Conservation (phyloP, 192 early-diverging fungal species). For the Coemansia sp. region DNA sequence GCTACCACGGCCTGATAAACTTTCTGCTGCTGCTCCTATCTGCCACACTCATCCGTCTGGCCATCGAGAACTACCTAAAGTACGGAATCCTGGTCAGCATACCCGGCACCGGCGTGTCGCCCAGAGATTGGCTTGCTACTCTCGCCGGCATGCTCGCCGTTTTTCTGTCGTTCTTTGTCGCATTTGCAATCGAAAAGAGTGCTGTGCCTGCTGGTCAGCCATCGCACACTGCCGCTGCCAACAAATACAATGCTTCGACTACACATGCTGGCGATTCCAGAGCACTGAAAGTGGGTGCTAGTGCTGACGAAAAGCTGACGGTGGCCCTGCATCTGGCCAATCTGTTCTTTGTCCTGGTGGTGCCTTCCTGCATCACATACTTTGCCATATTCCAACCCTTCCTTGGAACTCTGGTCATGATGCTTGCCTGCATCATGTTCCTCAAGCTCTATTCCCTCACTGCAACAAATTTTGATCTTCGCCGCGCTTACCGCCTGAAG, state of each 20-base stretch:
- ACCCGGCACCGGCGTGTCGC: conserved; percentile 58
- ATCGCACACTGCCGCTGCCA: too few relatives aligned
- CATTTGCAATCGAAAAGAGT: conserved; percentile 61
- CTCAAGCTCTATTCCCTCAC: conserved; percentile 80
- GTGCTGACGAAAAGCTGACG: conserved; percentile 21
- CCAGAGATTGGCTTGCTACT: conserved; percentile 58
- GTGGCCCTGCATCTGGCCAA: conserved; percentile 55
- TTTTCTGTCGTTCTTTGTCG: conserved; percentile 50
- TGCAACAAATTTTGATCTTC: conserved; percentile 74
- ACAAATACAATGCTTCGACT: too few relatives aligned
- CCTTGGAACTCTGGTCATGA: conserved; percentile 60
- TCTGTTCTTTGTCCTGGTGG: conserved; percentile 55
- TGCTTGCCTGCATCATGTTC: conserved; percentile 66
- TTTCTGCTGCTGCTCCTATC: conserved; percentile 72
- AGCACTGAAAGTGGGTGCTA: conserved; percentile 21
- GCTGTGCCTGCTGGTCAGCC: conserved; percentile 20
- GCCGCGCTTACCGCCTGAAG: conserved; percentile 57
- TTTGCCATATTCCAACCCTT: conserved; percentile 67
- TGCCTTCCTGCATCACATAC: conserved; percentile 65
- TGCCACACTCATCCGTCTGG: conserved; percentile 78
- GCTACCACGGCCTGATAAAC: conserved; percentile 83
- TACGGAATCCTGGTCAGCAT: conserved; percentile 78
- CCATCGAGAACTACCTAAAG: conserved; percentile 86
- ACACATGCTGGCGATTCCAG: neutral
- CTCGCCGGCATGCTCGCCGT: conserved; percentile 55